Base-by-base conservation (phyloP, 2,329 filamentous ascomycete genomes). In the Parascedosporium putredinis region DNA sequence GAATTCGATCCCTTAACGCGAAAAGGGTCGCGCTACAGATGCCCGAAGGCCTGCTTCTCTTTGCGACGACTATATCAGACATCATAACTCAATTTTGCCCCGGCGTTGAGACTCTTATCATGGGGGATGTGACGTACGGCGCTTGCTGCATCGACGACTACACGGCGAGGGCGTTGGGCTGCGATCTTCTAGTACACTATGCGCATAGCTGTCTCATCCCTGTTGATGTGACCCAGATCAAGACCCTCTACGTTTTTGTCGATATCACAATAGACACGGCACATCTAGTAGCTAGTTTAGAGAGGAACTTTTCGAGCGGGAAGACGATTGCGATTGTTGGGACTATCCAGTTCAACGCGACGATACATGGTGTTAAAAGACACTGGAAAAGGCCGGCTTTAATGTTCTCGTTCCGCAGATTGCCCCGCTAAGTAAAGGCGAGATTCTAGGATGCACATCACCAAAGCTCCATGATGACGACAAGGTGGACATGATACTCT, bases 131-230 rank as follows among this genome's bases (percentile, higher is more conserved):
- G 40, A 98, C 93, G 1, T 98, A 98, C 64, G 93, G 93, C 55
- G 93, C 93, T 20, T 98, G 93, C 72, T 98, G 93, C 63, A 96
- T 98, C 59, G 93, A 98, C 64, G 93, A 98, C 68, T 98, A 94
- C 68, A 98, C 93, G 0, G 94, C 93, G 1, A 76, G 91, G 42
- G 93, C 94, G 1, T 76, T 98, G 20, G 93, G 89, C 2, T 98
- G 93, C 64, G 93, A 98, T 59, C 72, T 98, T 5, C 75, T 98
- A 8, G 87, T 98, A 1, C 93, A 98, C 69, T 98, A 98, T 63
- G 93, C 93, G 1, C 93, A 98, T 68, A 94, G 87, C 62, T 98
- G 93, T 59, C 75, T 98, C 54, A 95, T 98, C 57, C 93, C 93
- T 0, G 89, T 97, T 9, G 91, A 95, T 57, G 87, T 97, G 12